These are phyloP conservation scores for Aplosporella prunicola DNA, from an alignment of 2,329 filamentous ascomycete genomes.

Conservation along the genomic window DNA sequence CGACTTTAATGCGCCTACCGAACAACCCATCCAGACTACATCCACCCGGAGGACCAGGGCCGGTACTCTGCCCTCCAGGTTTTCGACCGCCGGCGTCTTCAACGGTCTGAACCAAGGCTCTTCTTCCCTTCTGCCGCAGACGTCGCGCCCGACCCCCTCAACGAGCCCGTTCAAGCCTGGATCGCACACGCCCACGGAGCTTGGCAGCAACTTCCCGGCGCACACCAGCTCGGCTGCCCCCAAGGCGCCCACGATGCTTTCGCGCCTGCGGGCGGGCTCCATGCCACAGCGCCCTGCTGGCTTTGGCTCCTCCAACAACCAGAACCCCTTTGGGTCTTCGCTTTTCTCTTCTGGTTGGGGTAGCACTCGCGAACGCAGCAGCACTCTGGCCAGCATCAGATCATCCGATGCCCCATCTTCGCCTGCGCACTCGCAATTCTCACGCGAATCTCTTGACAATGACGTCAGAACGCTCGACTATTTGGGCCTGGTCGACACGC, in stretches of 20 bases:
- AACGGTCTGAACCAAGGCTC: conserved; percentile 46
- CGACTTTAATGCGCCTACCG: conserved; percentile 68
- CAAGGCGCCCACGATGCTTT: too few species aligned
- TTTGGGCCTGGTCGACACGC: conserved; percentile 86
- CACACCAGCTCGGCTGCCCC: conserved; percentile 41
- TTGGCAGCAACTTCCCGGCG: conserved; percentile 30
- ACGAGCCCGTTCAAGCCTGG: conserved; percentile 77
- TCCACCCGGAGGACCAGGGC: conserved; percentile 74
- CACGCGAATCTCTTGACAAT: conserved; percentile 74
- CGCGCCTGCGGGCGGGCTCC: conserved; percentile 79
- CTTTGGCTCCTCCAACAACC: conserved; percentile 45
- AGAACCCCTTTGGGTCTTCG: conserved; percentile 75
- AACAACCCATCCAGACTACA: conserved; percentile 39
- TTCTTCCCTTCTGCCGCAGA: conserved; percentile 57
- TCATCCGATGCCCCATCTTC: conserved; percentile 86
- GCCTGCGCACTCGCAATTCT: conserved; percentile 77
- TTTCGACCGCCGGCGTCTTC: conserved; percentile 65
- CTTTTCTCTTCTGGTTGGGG: conserved; percentile 85
- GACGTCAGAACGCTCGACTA: conserved; percentile 94
- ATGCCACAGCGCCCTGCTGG: conserved; percentile 85
- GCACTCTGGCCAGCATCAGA: conserved; percentile 80
- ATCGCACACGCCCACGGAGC: conserved; percentile 32
- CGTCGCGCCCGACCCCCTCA: conserved; percentile 75
- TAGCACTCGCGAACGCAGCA: conserved; percentile 68
- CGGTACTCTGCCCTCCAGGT: conserved; percentile 90